Evolutionary conservation across 192 early-diverging fungal genomes (phyloP), one percentile per base, ranked within the genome.

Genomic region (Coemansia sp.): DNA sequence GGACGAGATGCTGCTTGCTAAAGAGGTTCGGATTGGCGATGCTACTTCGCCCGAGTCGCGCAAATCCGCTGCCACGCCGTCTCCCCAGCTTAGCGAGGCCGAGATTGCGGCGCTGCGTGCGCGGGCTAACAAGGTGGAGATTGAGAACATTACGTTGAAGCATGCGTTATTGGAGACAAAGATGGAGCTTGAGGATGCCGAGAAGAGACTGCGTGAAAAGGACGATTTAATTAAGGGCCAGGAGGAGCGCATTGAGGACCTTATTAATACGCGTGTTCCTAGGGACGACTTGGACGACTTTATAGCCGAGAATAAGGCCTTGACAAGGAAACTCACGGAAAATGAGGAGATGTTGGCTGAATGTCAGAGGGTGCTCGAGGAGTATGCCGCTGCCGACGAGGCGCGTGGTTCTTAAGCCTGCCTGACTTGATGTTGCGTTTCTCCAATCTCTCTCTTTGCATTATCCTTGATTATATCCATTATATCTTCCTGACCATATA

Each of bases 111-210:
- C 62, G n/a, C 23, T 65, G 64, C 58, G 57, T 23, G 64, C 44
- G 27, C 63, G 64, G 34, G 59, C 58, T 4, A 67, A 67, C 14
- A 70, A 69, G 61, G 63, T 64, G 0, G 78, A 81, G 70, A 81
- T 70, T 5, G 78, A 81, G 61, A 50, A 69, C 12, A 63, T 76
- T 7, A 73, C 78, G 14, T 61, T 81, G 31, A 76, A 68, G 68
- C 78, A 81, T 48, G 74, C 75, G 74, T 70, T 81, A n/a, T n/a
- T 76, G 41, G 78, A 81, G 45, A 73, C 78, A 67, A 81, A 81
- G 70, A 44, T 74, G 2, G 78, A 81, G 23, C 78, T 81, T 17
- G 73, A 73, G 64, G 78, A 74, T 1, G 78, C 78, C 3, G 78
- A 76, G 63, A 65, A 70, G 57, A 62, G 78, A 45, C 68, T 81